Base-by-base conservation (phyloP, 768 basidiomycete genomes). In the Serendipita sp. region DNA sequence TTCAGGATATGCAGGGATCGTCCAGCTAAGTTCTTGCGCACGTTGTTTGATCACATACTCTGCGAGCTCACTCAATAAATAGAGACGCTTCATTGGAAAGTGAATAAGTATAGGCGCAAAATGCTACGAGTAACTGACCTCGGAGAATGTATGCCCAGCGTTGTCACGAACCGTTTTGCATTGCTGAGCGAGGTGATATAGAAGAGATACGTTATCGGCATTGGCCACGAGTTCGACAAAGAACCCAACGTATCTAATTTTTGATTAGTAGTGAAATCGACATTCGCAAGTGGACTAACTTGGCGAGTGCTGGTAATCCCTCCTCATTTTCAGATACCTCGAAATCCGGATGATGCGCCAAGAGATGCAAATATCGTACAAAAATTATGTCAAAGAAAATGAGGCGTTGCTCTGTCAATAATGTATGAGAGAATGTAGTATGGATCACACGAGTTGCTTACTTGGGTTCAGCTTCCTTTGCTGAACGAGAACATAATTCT, bases 321-420 rank as follows among this genome's bases (percentile, higher is more conserved):
- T 85, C 84, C 37, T 88, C 87, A 43, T 81, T 79, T 2, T 79
- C 77, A 48, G 77, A 79, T 0, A 64, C 65, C 18, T 78, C 79
- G 69, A 92, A 94, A 73, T 99, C 96, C 3, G 95, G 95, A 71
- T 99, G 96, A 71, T 96, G 94, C 0, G 93, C 91, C 3, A 98
- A 78, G 0, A 93, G 73, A 70, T 93, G 88, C 8, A 98, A 78
- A 3, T 98, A 74, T 11, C 95, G 86, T 46, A 94, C 81, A 68
- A 98, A 88, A 1, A 86, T 82, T 64, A 86, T 75, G 72, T 97
- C 95, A 64, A 94, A 79, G 62, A 82, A 74, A n/a, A 84, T 79
- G 15, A 90, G 75, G 48, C 80, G 78, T 33, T 81, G 69, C 13
- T 75, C 86, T 83, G 70, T 3, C 13, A 31, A 64, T 8, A 23